These are phyloP conservation scores for Ascoidea asiatica DNA, from an alignment of 805 yeast genomes.

Conservation along the genomic window DNA sequence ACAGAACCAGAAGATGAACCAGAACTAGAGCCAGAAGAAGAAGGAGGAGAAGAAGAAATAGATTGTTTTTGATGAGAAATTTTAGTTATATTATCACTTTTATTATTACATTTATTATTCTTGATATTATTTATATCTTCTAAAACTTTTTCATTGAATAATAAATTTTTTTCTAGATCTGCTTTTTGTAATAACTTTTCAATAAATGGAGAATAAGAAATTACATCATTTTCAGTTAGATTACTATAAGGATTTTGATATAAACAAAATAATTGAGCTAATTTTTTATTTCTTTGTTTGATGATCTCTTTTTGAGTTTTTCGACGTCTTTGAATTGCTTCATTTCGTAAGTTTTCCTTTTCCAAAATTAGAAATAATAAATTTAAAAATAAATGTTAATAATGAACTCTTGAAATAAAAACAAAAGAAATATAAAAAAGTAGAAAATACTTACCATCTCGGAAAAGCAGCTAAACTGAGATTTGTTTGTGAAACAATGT, in stretches of 20 bases:
- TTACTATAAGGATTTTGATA: constrained; percentile 35
- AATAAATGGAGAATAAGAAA: constrained; percentile 25
- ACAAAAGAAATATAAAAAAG: too few species aligned
- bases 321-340: constrained; percentile 8
- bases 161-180: constrained; percentile 34
- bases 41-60: constrained; percentile 1
- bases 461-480: too few species aligned
- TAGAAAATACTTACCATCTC: too few species aligned
- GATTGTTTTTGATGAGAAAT: neutral
- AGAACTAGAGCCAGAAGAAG: neutral
- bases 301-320: constrained; percentile 21
- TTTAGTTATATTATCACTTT: neutral
- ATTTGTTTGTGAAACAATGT: too few species aligned
- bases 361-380: too few species aligned
- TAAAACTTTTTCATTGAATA: constrained; percentile 20
- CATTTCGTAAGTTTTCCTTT: constrained; percentile 9
- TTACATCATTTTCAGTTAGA: constrained; percentile 22
- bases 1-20: neutral
- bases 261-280: constrained; percentile 49
- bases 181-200: constrained; percentile 35
- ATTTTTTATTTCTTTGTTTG: constrained; percentile 37
- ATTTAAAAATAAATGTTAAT: too few species aligned
- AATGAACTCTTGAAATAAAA: too few species aligned
- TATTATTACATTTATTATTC: neutral
- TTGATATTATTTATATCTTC: constrained; percentile 5